Base-by-base conservation (phyloP, 1,284 basidiomycete genomes). In the Sphaerobolus stellatus region DNA sequence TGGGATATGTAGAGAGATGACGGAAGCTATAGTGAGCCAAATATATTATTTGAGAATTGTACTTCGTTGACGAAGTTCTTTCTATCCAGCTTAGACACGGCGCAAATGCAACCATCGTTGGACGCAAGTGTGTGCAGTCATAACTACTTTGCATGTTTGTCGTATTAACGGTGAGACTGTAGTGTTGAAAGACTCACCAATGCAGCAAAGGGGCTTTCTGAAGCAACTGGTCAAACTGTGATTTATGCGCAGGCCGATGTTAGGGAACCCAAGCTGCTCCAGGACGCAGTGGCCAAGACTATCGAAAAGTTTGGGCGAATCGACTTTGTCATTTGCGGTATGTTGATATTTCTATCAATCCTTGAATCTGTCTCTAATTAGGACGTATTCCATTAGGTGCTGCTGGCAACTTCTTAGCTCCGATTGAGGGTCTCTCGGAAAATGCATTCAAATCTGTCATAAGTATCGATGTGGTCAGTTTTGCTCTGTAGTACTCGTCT, bases 291-390 rank as follows among this genome's bases (percentile, higher is more conserved):
- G 18, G 73, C 82, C 40, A 79, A 83, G 67, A 83, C 90, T 0
- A 78, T 94, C 22, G 82, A 86, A 56, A 77, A 77, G 60, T 96
- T 90, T 68, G 95, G 95, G 1, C 77, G 81, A 58, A 94, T 99
- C 61, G 95, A 99, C 75, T 96, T 92, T 71, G 95, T 98, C 54
- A 91, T 98, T 54, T 94, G 92, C 65, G 94, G 94, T 86, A 66
- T 46, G 36, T 49, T 20, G 48, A 30, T 38, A 14, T 45, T 25
- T 45, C 31, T 9, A 25, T 27, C 40, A 18, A 31, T 27, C 14
- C 22, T 54, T 44, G 24, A 25, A 34, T 30, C 27, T 20, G 20
- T 36, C n/a, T 34, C 14, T 43, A 34, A 30, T 38, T 40, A 20
- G 20, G 27, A 14, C 43, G 48, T 50, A 45, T 38, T 44, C 30